A percentile compares a stretch with the other conserved stretches of the same genome.
These are phyloP conservation scores for Themeda triandra DNA, from an alignment of 176 grass and related monocot species.

Conservation along the genomic window DNA sequence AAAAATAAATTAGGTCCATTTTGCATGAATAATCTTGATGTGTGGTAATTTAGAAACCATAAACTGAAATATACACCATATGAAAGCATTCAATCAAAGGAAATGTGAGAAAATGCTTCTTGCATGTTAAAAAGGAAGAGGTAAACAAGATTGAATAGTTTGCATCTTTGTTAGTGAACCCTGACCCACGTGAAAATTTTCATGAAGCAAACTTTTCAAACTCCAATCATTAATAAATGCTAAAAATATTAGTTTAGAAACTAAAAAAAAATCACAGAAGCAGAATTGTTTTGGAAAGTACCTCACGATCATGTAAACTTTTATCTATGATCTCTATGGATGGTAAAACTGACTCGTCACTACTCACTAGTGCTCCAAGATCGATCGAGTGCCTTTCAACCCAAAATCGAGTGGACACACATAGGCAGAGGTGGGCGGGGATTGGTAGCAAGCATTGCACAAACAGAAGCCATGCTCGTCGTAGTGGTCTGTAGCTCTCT, in stretches of 20 bases:
- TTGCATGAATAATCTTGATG: not conserved
- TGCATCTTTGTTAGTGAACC: not conserved
- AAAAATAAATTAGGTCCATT: not conserved
- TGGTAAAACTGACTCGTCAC: not conserved
- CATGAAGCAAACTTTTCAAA: not conserved
- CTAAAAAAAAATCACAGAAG: too few relatives aligned
- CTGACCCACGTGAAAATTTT: not conserved
- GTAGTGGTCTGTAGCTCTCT: not conserved
- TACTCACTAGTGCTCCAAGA: not conserved
- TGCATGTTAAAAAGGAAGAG: not conserved
- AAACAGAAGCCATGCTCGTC: not conserved
- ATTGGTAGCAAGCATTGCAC: not conserved
- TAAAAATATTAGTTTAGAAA: not conserved
- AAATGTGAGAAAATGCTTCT: not conserved
- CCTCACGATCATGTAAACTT: not conserved
- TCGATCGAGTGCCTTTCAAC: not conserved
- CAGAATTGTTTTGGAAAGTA: not conserved
- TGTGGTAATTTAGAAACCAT: not conserved
- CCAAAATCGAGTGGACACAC: not conserved
- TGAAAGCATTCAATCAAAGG: not conserved
- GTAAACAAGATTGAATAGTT: not conserved
- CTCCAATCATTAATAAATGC: not conserved
- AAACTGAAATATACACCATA: not conserved
- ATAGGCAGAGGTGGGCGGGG: not conserved
- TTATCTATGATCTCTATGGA: too few relatives aligned